Base-by-base conservation (phyloP, 2,329 filamentous ascomycete species). In the Exophiala sideris region DNA sequence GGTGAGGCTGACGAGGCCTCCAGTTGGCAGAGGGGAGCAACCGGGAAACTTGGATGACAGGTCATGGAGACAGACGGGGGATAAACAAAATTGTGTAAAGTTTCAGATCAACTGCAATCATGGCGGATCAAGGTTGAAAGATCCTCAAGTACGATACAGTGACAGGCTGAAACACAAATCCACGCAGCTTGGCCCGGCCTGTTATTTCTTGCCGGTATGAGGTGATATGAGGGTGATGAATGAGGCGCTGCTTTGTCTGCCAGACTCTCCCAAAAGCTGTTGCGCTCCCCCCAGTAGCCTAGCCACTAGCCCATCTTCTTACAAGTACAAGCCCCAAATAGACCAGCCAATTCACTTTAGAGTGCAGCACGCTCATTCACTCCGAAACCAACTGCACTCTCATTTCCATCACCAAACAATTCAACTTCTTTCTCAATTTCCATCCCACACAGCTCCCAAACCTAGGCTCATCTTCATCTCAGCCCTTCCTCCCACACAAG, bases 401-500 rank as follows among this genome's bases (percentile, higher is more conserved):
- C 39, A 41, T 42, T 56, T 47, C 54, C 54, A 54, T 54, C 54
- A 58, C 48, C 56, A 52, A 53, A 52, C 45, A 44, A 44, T 50
- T 54, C 50, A 53, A 45, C 51, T 64, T 52, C 56, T 58, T 59
- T 60, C 62, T 62, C 49, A 50, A 55, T 56, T 52, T 57, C 48
- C 58, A 56, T 56, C 57, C 36, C 47, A 48, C 52, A 52, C 48
- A 41, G 48, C 53, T 35, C 38, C 38, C 51, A 48, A 36, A 40
- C 48, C 52, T 55, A 50, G 38, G 57, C 45, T 48, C 49, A 32
- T 44, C 39, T 47, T 45, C 48, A 34, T 60, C 45, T 47, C 12
- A 34, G 48, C 48, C 51, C 54, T 41, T 48, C 51, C 53, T 38
- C 53, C 50, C 49, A 45, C 57, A 51, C 45, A 52, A 29, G 40